Evolutionary conservation across 2,329 filamentous ascomycete species (phyloP), one percentile per base, ranked within the genome.

Genomic region (Sclerotinia borealis): DNA sequence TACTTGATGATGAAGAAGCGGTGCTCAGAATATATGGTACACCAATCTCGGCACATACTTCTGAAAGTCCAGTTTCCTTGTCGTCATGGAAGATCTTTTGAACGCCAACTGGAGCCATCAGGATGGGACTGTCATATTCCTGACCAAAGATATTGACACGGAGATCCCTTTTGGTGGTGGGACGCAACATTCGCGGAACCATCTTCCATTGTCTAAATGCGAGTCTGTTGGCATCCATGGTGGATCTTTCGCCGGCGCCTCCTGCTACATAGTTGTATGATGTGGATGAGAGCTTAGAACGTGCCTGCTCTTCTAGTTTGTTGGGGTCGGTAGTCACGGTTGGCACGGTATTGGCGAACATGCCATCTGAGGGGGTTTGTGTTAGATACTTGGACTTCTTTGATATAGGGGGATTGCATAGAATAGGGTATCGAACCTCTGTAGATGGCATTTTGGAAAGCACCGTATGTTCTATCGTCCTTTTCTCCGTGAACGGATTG

Each of bases 11-110:
- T 6, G 60, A 78, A 3, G 85, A 81, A 1, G 88, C 87, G 1
- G 88, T 91, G 65, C 83, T 87, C 55, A 91, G 77, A 59, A 85
- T 85, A 74, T 86, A 90, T 0, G 89, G 88, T 0, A 92, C 79
- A 1, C 80, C 78, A 1, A 86, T 76, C 17, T 84, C 79, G 3
- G 80, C 79, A 64, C 85, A 89, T 0, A 85, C 86, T n/a, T 79
- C 75, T 0, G 88, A 86, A 0, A 85, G 81, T 0, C 85, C 88
- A 1, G 81, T 78, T 70, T 92, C 89, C 17, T 80, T 84, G 68
- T 90, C 85, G 0, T 77, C 72, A 68, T 92, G 87, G 71, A 89
- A 86, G 37, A 90, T 85, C 2, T 78, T 78, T 69, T 91, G 87
- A 0, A 90, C 86, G 0, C 89, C 89, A 1, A 92, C 79, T 0